A percentile compares a stretch with the other conserved stretches of the same genome.
Conservation (phyloP, 768 basidiomycete genomes). For the Pulveroboletus sp. region DNA sequence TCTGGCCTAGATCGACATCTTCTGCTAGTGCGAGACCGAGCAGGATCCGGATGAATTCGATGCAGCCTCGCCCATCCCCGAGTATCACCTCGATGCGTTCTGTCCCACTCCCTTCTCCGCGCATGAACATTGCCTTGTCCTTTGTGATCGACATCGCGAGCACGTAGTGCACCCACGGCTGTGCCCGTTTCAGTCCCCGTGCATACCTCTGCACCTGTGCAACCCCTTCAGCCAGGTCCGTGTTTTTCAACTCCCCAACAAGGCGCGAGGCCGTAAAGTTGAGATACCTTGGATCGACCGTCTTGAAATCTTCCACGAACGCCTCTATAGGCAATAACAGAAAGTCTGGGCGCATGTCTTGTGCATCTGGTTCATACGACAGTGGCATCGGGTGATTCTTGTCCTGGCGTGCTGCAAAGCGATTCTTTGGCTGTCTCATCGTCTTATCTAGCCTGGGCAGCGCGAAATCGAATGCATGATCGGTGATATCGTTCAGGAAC, state of each 20-base stretch:
- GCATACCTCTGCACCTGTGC: background rate
- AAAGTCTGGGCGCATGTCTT: constrained; percentile 6
- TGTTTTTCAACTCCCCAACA: background rate
- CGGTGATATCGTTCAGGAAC: constrained; percentile 1
- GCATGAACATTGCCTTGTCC: background rate
- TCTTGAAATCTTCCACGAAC: background rate
- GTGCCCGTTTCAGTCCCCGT: constrained; percentile 1
- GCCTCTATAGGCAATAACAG: background rate
- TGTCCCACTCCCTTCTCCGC: constrained; percentile 5
- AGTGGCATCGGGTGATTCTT: constrained; percentile 23
- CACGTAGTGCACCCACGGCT: constrained; percentile 6
- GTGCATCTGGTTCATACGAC: constrained; percentile 21
- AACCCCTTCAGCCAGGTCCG: background rate
- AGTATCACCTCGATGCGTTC: background rate
- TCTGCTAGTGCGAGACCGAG: background rate
- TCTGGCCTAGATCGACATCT: background rate
- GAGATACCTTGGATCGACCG: background rate
- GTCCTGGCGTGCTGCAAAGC: constrained; percentile 1
- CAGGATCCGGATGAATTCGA: constrained; percentile 3
- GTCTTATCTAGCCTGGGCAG: background rate
- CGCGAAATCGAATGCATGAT: background rate
- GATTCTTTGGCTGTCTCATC: background rate
- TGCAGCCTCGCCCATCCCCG: background rate
- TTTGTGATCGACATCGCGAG: background rate
- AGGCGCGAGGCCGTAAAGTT: background rate